Evolutionary conservation across 495 filamentous ascomycete species (phyloP).

Genomic region (Talaromyces wortmannii): DNA sequence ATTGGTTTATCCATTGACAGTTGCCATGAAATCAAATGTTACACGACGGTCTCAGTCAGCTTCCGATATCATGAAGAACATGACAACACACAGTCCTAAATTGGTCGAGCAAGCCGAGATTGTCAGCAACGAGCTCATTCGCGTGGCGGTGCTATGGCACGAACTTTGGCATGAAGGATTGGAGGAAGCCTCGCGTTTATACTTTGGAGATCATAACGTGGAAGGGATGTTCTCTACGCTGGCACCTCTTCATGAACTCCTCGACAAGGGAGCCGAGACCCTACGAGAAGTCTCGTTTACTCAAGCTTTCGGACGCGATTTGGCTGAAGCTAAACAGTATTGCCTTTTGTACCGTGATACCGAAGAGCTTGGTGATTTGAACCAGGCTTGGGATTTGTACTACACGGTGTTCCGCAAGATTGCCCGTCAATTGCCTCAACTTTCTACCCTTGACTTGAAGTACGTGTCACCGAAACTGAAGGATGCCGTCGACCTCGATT

Average conservation of each 20-base stretch:
- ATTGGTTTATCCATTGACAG: conserved; percentile 98
- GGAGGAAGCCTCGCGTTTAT: conserved; percentile 88
- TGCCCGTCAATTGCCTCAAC: conserved; percentile 82
- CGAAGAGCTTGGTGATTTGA: conserved; percentile 85
- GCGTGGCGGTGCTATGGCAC: conserved; percentile 96
- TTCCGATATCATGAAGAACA: conserved; percentile 89
- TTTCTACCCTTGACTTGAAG: conserved; percentile 87
- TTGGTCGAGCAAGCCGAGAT: conserved; percentile 93
- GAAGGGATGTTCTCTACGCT: conserved; percentile 94
- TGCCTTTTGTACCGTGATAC: conserved; percentile 85
- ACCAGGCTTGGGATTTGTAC: conserved; percentile 97
- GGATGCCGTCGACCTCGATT: conserved; percentile 70
- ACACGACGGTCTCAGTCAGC: conserved; percentile 78
- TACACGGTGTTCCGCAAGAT: conserved; percentile 97
- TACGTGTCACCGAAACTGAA: conserved; percentile 94
- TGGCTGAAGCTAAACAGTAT: conserved; percentile 91
- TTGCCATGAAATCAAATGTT: conserved; percentile 91
- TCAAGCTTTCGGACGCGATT: conserved; percentile 93
- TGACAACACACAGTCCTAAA: conserved; percentile 90
- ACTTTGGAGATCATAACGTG: conserved; percentile 92
- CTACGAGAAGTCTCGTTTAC: conserved; percentile 93
- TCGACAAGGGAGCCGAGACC: conserved; percentile 86
- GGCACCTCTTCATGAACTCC: conserved; percentile 81
- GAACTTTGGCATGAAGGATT: conserved; percentile 99
- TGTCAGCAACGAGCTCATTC: conserved; percentile 90